phyloP scores from a whole-genome alignment of 345 rosid genomes.

The Excoecaria cochinchinensis region DNA sequence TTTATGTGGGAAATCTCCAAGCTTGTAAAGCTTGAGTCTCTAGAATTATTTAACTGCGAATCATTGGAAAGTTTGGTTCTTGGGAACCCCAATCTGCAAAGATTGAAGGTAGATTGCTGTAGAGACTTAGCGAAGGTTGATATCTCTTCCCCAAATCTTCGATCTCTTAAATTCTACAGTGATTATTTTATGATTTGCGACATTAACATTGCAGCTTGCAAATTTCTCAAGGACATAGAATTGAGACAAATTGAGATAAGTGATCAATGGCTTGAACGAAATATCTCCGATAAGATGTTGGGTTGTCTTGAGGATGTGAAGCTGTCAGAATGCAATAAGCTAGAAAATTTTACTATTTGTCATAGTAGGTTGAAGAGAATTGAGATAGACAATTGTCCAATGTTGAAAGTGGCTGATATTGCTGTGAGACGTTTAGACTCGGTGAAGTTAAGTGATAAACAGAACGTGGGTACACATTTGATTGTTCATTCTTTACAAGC shows the following conservation, averaged over 20 bases:
- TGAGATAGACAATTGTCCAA: neutral
- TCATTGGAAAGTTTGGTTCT: neutral
- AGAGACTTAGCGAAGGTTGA: neutral
- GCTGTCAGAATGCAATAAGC: neutral
- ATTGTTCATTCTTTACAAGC: neutral
- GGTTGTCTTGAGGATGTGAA: neutral
- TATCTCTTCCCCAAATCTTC: neutral
- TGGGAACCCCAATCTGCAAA: neutral
- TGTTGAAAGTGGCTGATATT: slow-evolving; percentile 1
- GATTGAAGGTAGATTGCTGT: neutral
- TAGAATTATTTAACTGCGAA: neutral
- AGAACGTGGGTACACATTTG: neutral
- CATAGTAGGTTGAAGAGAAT: neutral
- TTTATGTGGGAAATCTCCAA: neutral
- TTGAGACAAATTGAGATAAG: neutral
- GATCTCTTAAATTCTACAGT: neutral
- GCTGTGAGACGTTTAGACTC: neutral
- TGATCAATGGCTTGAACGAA: neutral
- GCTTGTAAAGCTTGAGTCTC: neutral
- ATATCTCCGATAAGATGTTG: neutral
- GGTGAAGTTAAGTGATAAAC: neutral
- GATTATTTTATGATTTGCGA: too few species aligned
- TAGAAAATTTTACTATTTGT: neutral
- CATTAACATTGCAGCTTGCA: neutral
- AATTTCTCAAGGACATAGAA: neutral